These are phyloP conservation scores for Candida yuanshanica DNA, from an alignment of 805 yeast genomes.

Conservation along the genomic window DNA sequence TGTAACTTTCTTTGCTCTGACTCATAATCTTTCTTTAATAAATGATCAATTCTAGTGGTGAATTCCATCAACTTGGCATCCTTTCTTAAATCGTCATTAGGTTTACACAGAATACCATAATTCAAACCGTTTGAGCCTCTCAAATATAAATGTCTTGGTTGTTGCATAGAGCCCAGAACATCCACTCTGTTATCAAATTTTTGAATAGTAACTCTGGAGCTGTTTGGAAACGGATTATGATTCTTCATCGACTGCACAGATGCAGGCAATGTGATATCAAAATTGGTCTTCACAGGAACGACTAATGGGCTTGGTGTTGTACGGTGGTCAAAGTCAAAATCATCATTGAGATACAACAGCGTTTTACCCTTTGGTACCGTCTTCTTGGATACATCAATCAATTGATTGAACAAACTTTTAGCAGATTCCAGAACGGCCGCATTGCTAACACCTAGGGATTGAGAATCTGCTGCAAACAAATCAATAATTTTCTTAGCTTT, in stretches of 20 bases:
- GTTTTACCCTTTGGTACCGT: conserved; percentile 11
- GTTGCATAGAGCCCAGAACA: conserved; percentile 76
- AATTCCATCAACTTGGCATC: conserved; percentile 92
- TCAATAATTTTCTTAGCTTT: conserved; percentile 42
- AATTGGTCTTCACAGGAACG: conserved; percentile 67
- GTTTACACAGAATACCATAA: conserved; percentile 76
- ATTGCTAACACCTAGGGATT: conserved; percentile 13
- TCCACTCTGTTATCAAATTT: conserved; percentile 63
- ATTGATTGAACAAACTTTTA: conserved; percentile 23
- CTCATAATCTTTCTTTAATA: conserved; percentile 60
- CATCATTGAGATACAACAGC: conserved; percentile 27
- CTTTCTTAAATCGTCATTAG: conserved; percentile 86
- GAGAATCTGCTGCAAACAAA: conserved; percentile 21
- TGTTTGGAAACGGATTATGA: conserved; percentile 39
- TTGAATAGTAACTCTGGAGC: conserved; percentile 47
- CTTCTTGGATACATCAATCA: conserved; percentile 24
- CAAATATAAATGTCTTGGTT: conserved; percentile 72
- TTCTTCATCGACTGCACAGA: conserved; percentile 35
- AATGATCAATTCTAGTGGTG: conserved; percentile 76
- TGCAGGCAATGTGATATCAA: conserved; percentile 60
- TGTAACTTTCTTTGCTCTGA: conserved; percentile 66
- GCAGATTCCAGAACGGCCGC: conserved; percentile 15
- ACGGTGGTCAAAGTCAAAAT: conserved; percentile 37
- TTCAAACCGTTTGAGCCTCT: conserved; percentile 73
- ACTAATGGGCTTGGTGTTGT: conserved; percentile 49